Evolutionary conservation across 495 filamentous ascomycete genomes (phyloP), one percentile per base, ranked within the genome.

Genomic region (Terfezia claveryi): DNA sequence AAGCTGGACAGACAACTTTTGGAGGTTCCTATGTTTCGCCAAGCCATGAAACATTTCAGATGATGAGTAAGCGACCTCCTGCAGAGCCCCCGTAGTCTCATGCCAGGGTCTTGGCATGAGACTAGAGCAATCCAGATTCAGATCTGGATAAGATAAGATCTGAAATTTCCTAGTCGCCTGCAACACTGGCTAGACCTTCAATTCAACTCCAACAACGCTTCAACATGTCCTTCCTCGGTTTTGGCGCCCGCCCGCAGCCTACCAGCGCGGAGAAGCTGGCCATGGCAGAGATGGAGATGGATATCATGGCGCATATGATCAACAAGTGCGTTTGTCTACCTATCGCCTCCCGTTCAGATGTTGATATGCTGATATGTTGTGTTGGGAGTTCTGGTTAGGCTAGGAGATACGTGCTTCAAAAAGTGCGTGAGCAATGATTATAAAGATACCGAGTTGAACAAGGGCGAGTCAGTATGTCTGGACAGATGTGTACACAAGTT

Each of bases 401-500:
- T 98, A 58, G 79, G 80, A 57, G 77, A 85, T 68, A 86, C 86
- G 55, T 98, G 91, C 75, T 78, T 80, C 56, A 77, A 80, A 67
- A 98, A 98, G 71, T 98, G 91, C 69, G 77, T 98, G 55, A 87
- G 87, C 56, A 73, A 69, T 61, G 79, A 86, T 58, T 98, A 96
- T 77, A 85, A 85, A 64, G 91, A 98, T 73, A 75, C 76, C 65
- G 92, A 96, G 56, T 79, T 98, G 58, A 91, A 93, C 76, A 98
- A 98, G 74, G 91, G 91, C 74, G 91, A 98, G 72, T 83, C 82
- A 54, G 91, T 96, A 60, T 98, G 91, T 72, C 78, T 98, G 59
- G 91, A 98, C 72, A 84, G 91, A 58, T 98, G 91, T 71, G 80
- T 89, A 38, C 74, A 82, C 65, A 98, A 98, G 74, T 96, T 95